Evolutionary conservation across 139 green algal species (phyloP).

Genomic region (Tetraselmis chui): DNA sequence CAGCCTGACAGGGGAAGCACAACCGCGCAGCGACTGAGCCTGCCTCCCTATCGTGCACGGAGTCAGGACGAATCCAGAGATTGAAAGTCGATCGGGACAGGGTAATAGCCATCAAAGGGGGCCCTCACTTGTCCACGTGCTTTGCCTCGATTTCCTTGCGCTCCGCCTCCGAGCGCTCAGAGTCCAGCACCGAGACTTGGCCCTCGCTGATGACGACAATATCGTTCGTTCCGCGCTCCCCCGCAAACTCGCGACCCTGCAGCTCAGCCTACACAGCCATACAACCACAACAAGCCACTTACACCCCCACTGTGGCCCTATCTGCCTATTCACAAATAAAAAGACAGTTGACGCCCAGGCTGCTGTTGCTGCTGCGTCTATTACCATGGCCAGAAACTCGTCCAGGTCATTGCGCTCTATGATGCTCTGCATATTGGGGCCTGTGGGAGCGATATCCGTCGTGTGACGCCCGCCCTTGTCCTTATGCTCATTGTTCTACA

Average conservation of each 20-base stretch:
- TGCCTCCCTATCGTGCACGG: no score
- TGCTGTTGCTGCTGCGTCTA: no score
- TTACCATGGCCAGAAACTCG: conserved; percentile 87
- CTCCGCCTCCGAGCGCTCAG: conserved; percentile 27
- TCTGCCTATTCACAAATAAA: no score
- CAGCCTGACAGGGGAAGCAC: conserved; percentile 15
- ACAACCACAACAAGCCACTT: no score
- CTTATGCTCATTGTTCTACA: not conserved
- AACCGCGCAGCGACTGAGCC: no score
- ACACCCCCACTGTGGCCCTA: no score
- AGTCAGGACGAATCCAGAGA: no score
- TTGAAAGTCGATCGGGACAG: no score
- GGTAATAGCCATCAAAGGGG: not conserved
- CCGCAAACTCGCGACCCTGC: conserved; percentile 79
- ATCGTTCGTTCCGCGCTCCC: conserved; percentile 43
- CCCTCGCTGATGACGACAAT: conserved; percentile 16
- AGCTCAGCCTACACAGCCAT: conserved; percentile 61
- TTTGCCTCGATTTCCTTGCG: conserved; percentile 38
- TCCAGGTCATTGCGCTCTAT: conserved; percentile 86
- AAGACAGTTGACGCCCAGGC: no score
- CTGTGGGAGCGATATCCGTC: conserved; percentile 25
- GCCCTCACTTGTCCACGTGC: conserved; percentile 23
- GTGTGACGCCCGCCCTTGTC: conserved; percentile 43
- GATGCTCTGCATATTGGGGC: conserved; percentile 65
- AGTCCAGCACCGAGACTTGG: conserved; percentile 20